phyloP scores from a whole-genome alignment of 2,329 filamentous ascomycete genomes.

The Rhinocladiella similis region DNA sequence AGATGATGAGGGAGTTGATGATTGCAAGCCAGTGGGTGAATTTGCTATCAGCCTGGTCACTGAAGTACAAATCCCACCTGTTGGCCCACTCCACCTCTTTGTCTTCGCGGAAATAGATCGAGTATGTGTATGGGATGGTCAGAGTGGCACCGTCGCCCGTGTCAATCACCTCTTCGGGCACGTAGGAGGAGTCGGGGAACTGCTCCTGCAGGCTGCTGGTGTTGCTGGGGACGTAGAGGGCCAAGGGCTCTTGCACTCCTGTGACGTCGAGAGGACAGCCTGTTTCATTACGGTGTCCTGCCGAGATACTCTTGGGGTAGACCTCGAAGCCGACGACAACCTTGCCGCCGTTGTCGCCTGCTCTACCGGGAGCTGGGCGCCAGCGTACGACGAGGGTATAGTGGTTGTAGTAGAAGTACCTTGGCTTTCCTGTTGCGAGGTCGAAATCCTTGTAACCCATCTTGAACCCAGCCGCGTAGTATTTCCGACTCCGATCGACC shows the following conservation, averaged over 20 bases:
- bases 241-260: constrained; percentile 63
- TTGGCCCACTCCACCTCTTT: constrained; percentile 77
- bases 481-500: constrained; percentile 78
- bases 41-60: constrained; percentile 78
- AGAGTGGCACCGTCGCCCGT: constrained; percentile 66
- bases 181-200: constrained; percentile 61
- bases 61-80: constrained; percentile 88
- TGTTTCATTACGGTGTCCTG: constrained; percentile 58
- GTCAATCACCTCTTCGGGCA: constrained; percentile 57
- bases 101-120: constrained; percentile 85
- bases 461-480: constrained; percentile 89
- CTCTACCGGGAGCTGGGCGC: constrained; percentile 67
- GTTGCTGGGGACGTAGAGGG: constrained; percentile 67
- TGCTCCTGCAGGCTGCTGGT: constrained; percentile 50
- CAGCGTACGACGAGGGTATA: constrained; percentile 81
- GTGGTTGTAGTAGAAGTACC: constrained; percentile 83
- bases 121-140: constrained; percentile 82
- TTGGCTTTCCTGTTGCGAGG: constrained; percentile 58
- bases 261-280: constrained; percentile 70
- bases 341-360: constrained; percentile 70
- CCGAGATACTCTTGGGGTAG: constrained; percentile 79
- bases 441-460: constrained; percentile 73
- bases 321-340: constrained; percentile 88
- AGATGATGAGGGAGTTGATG: constrained; percentile 82
- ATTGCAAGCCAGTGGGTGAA: constrained; percentile 88